Base-by-base conservation (phyloP, 2,329 filamentous ascomycete genomes). In the Trichoderma brevicompactum region DNA sequence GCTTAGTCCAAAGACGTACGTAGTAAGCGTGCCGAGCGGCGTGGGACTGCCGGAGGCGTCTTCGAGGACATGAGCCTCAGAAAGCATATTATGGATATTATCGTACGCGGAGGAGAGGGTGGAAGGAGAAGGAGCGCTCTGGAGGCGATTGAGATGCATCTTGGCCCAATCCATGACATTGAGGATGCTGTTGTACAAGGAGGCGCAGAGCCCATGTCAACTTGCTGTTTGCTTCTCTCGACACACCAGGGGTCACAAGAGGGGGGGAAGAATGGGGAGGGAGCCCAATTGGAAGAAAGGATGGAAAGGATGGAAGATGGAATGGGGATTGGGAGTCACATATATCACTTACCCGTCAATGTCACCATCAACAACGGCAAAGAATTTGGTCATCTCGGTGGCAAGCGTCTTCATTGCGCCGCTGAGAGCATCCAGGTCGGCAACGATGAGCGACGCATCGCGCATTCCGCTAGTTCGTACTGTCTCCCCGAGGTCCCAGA, bases 81-180 rank as follows among this genome's bases (percentile, higher is more conserved):
- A 89, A 65, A 97, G 84, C 44, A 94, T 79, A 71, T 86, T 89
- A 81, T 97, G 92, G 54, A 97, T 81, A 74, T 96, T 96, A 76
- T 92, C 91, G 74, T 93, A 92, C 49, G 90, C 86, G 12, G 87
- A 87, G 17, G 89, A 86, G 23, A 96, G 79, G 2, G 75, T 75
- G 5, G 76, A 78, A 40, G 87, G 84, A 1, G 85, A 83, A 7
- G 88, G 86, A 19, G 85, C 79, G 23, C 82, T 82, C 67, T 87
- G 85, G 65, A 95, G 80, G 52, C 88, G 88, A 67, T 88, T 83
- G 13, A 98, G 86, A 76, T 97, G 93, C 69, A 93, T 88, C 73
- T 90, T 90, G 13, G 92, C 92, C 94, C 94, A 97, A 74, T 97
- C 92, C 93, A 98, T 97, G 59, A 96, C 92, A 67, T 95, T 90